Base-by-base conservation (phyloP, 139 green algal species). In the Edaphochlamys debaryana region DNA sequence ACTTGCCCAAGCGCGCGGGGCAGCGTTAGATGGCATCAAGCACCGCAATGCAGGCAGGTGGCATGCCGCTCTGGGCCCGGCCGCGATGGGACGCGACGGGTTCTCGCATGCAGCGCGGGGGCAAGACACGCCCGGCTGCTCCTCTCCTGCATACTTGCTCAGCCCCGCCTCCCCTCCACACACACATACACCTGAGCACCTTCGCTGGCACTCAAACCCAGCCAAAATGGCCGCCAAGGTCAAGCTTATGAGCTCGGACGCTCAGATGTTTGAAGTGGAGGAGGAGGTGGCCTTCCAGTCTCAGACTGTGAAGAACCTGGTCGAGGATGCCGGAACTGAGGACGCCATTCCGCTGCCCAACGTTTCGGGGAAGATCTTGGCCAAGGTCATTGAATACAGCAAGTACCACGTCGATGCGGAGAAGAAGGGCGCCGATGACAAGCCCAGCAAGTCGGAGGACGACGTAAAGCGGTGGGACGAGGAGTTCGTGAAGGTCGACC, bases 401-500 rank as follows among this genome's bases (percentile, higher is more conserved):
- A 96, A 94, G 85, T 98, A 95, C 78, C 96, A 99, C 79, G 96
- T 98, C 7, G 93, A 98, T 32, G 93, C 92, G 9, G 91, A 95
- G 69, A 89, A 91, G 79, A 95, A 96, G 81, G 87, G 87, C 32
- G 86, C 86, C 0, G 90, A 95, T 63, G 88, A 91, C 73, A 95
- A 96, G 88, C 85, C 93, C 13, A 56, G 76, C 38, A 97, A 97
- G 87, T 90, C 67, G 17, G 95, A 98, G 40, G 97, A 99, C 2
- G 96, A 99, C 20, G 76, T 99, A 27, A 93, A 92, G 81, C 73
- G 79, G 23, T 99, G 95, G 93, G 96, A 99, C 85, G 88, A 86
- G 6, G 96, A 99, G 72, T 99, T 99, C 73, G 93, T 98, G 50
- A 98, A 98, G 80, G 95, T 99, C n/a, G 98, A 99, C 85, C 96